Evolutionary conservation across 2,329 filamentous ascomycete genomes (phyloP), one percentile per base, ranked within the genome.

Genomic region (Aspergillus thermomutatus): DNA sequence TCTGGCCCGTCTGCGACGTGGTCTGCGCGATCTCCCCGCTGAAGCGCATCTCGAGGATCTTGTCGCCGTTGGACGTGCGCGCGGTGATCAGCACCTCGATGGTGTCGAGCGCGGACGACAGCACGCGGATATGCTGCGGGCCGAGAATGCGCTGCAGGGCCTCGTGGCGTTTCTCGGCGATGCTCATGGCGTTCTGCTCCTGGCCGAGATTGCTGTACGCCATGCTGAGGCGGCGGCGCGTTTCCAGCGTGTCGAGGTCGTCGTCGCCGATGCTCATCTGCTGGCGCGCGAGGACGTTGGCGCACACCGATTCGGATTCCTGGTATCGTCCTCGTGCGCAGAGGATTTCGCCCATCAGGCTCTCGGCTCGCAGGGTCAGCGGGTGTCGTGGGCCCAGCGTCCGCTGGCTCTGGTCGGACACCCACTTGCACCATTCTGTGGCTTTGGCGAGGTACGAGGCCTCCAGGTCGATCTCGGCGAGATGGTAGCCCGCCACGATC

Each of bases 221-320:
- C 48, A 58, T 40, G 1, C 60, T 66, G 3, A 71, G 48, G 4
- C 69, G 68, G 11, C 67, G 64, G 1, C 69, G 67, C 1, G 69
- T 71, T 0, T 65, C 64, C 21, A 70, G 57, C 2, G 68, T 71
- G 41, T 71, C 68, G 8, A 69, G 28, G 41, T 69, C 67, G 11
- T 70, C 65, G 43, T 71, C 69, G 14, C 69, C 69, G 21, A 71
- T 66, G 8, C 58, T 65, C 61, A 71, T 71, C 46, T 71, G 69
- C 37, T 71, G 69, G 5, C 68, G 67, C 1, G 69, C 69, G 2
- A 71, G 60, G 2, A 70, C 65, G 8, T 71, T 71, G 19, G 69
- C 66, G 19, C 66, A 69, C 17, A 70, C 57, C 0, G 68, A 71
- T 53, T 71, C 67, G 0, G 66, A 64, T 37, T 71, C 68, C 34